phyloP scores from a whole-genome alignment of 306 rosid genomes.

The Herpetospermum pedunculosum region DNA sequence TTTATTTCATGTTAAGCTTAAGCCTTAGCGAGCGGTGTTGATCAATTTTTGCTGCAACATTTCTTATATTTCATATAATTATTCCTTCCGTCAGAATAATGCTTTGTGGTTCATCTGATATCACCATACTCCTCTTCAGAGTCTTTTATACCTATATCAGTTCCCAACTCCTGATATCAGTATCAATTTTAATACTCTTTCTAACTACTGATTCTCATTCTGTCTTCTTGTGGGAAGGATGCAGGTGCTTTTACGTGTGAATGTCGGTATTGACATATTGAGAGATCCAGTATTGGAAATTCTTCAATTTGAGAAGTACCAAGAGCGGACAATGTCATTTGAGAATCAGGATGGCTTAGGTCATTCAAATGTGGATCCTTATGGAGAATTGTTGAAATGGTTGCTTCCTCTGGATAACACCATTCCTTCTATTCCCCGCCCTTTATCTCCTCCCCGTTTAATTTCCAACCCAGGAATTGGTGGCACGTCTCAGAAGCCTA shows the following conservation, averaged over 20 bases:
- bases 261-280: slow-evolving; percentile 57
- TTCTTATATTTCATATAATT: neutral
- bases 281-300: slow-evolving; percentile 79
- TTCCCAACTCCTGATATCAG: neutral
- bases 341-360: slow-evolving; percentile 28
- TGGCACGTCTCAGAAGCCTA: slow-evolving; percentile 43
- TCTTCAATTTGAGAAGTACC: slow-evolving; percentile 81
- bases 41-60: neutral
- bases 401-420: slow-evolving; percentile 79
- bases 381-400: slow-evolving; percentile 78
- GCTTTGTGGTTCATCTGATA: neutral
- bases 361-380: slow-evolving; percentile 48
- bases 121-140: slow-evolving; percentile 9
- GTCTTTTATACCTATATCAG: slow-evolving; percentile 8
- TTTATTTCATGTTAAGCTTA: neutral
- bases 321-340: slow-evolving; percentile 31
- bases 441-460: slow-evolving; percentile 41
- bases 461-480: slow-evolving; percentile 46
- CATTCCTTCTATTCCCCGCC: slow-evolving; percentile 33
- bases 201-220: slow-evolving; percentile 39
- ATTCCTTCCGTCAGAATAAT: neutral
- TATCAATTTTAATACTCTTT: slow-evolving; percentile 13
- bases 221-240: slow-evolving; percentile 63
- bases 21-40: neutral
- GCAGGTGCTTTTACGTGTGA: slow-evolving; percentile 92